Percentiles rank a stretch among this genome's conserved stretches.
Conservation (phyloP, 148 eudicot genomes). For the Oxyria digyna region DNA sequence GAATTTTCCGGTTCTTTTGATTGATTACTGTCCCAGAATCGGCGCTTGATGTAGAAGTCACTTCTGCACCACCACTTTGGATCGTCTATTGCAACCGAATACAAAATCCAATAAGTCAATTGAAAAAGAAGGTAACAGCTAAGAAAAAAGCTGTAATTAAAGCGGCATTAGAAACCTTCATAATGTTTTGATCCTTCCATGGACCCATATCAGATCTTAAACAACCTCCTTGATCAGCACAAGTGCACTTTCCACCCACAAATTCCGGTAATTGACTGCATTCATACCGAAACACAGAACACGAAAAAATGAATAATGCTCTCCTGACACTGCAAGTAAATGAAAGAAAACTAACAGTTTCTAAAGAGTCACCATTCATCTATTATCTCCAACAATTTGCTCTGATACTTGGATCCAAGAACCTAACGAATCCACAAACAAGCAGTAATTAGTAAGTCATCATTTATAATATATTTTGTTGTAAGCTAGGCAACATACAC, state of each 20-base stretch:
- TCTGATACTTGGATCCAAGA: conserved; percentile 60
- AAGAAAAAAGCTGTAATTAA: too few relatives aligned
- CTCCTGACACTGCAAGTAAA: not conserved
- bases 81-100: too few relatives aligned
- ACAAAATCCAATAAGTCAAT: too few relatives aligned
- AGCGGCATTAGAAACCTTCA: too few relatives aligned
- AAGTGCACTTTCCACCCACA: conserved; percentile 69
- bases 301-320: not conserved
- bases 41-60: conserved; percentile 24
- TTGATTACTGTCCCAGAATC: conserved; percentile 28
- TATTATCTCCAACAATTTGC: conserved; percentile 72
- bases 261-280: conserved; percentile 74
- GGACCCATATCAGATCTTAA: conserved; percentile 79
- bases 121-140: too few relatives aligned
- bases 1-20: conserved; percentile 16
- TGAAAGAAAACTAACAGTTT: not conserved
- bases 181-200: conserved; percentile 58
- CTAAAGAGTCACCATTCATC: conserved; percentile 39
- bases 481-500: conserved; percentile 28
- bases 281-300: conserved; percentile 10
- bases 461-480: not conserved
- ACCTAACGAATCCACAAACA: conserved; percentile 30
- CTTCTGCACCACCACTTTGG: conserved; percentile 27
- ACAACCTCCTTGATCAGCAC: conserved; percentile 72
- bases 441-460: not conserved